Conservation (phyloP, 2,329 filamentous ascomycete species). For the Pseudofabraea citricarpa region DNA sequence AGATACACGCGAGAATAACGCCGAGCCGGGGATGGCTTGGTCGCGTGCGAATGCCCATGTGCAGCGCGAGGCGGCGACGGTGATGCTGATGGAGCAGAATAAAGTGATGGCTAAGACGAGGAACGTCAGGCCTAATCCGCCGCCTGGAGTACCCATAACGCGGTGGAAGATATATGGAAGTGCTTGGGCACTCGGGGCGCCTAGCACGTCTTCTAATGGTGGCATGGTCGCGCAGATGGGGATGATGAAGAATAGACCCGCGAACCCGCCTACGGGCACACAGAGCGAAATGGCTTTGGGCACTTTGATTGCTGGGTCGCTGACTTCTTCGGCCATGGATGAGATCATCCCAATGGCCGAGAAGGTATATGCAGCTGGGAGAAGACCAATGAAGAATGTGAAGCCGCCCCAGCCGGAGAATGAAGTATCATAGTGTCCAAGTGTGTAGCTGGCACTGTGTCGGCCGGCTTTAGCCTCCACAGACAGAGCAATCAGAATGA, state of each 20-base stretch:
- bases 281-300: slow-evolving; percentile 42
- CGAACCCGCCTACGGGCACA: slow-evolving; percentile 42
- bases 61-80: slow-evolving; percentile 52
- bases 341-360: slow-evolving; percentile 58
- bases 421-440: slow-evolving; percentile 51
- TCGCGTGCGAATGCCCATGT: slow-evolving; percentile 65
- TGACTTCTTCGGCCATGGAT: slow-evolving; percentile 57
- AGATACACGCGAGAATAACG: slow-evolving; percentile 57
- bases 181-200: slow-evolving; percentile 40
- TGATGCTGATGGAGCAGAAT: slow-evolving; percentile 50
- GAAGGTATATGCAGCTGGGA: slow-evolving; percentile 54
- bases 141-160: slow-evolving; percentile 44
- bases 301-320: slow-evolving; percentile 43
- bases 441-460: slow-evolving; percentile 43
- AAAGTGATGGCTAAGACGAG: slow-evolving; percentile 44
- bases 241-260: slow-evolving; percentile 46
- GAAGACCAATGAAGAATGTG: slow-evolving; percentile 57
- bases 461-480: slow-evolving; percentile 48
- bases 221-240: slow-evolving; percentile 46
- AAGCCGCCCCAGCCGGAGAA: slow-evolving; percentile 55
- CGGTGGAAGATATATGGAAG: slow-evolving; percentile 44
- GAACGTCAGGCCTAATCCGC: slow-evolving; percentile 42
- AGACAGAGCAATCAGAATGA: slow-evolving; percentile 52
- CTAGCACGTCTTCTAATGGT: slow-evolving; percentile 38
- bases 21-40: slow-evolving; percentile 59